Evolutionary conservation across 345 rosid genomes (phyloP).

Genomic region (Durio zibethinus): DNA sequence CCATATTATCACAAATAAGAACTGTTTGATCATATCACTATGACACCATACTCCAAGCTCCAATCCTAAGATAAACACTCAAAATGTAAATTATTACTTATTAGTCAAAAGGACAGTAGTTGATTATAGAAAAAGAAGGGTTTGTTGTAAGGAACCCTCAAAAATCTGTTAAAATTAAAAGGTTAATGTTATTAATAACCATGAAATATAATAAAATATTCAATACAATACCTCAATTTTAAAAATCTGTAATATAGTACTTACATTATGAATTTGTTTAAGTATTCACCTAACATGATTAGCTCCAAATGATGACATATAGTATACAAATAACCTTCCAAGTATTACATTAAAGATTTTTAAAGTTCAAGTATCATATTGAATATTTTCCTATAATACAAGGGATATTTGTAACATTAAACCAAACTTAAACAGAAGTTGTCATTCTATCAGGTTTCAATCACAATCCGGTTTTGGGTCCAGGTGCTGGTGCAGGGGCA

Average conservation of each 20-base stretch:
- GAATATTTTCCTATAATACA: too few relatives aligned
- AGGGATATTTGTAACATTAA: too few relatives aligned
- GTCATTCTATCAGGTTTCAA: not conserved
- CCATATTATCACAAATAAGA: not conserved
- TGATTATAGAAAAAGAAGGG: not conserved
- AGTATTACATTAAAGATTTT: too few relatives aligned
- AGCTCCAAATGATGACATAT: too few relatives aligned
- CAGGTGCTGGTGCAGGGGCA: slow-evolving; percentile 20
- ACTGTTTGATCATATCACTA: not conserved
- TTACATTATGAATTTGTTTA: too few relatives aligned
- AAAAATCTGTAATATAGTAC: too few relatives aligned
- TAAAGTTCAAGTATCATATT: too few relatives aligned
- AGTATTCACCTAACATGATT: too few relatives aligned
- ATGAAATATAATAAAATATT: too few relatives aligned
- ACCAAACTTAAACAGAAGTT: not conserved
- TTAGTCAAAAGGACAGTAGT: not conserved
- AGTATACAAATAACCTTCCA: too few relatives aligned
- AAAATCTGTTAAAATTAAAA: not conserved
- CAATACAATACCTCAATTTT: too few relatives aligned
- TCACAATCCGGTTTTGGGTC: slow-evolving; percentile 10
- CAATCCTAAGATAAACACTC: not conserved
- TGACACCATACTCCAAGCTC: not conserved
- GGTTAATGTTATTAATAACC: too few relatives aligned
- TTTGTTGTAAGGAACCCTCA: not conserved
- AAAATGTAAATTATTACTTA: not conserved